These are phyloP conservation scores for Atkinsonella hypoxylon DNA, from an alignment of 2,329 filamentous ascomycete species.

Conservation along the genomic window DNA sequence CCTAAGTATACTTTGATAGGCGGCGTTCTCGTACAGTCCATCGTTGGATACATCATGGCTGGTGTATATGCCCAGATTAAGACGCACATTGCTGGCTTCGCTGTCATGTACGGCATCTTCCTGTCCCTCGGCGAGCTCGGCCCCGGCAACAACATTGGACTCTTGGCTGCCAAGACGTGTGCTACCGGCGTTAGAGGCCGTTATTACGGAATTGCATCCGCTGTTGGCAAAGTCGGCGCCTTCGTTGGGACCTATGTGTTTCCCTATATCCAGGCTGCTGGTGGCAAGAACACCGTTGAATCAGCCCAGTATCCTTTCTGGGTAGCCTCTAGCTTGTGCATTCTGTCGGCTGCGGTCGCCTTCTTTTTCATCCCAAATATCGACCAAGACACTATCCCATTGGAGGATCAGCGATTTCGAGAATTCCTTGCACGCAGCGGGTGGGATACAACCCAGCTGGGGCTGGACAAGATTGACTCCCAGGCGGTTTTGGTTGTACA, in stretches of 20 bases:
- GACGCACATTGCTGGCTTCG: slow-evolving; percentile 28
- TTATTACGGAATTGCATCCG: slow-evolving; percentile 62
- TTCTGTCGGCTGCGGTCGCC: slow-evolving; percentile 52
- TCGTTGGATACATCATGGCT: slow-evolving; percentile 83
- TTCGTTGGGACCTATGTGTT: slow-evolving; percentile 82
- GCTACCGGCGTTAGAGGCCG: slow-evolving; percentile 73
- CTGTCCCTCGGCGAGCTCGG: slow-evolving; percentile 43
- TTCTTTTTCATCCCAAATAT: slow-evolving; percentile 64
- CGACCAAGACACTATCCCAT: slow-evolving; percentile 71
- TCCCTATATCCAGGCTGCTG: slow-evolving; percentile 34
- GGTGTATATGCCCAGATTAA: slow-evolving; percentile 63
- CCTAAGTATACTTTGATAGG: slow-evolving; percentile 61
- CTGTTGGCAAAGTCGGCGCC: slow-evolving; percentile 64
- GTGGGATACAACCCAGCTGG: slow-evolving; percentile 55
- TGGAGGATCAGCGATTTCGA: slow-evolving; percentile 67
- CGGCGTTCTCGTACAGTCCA: slow-evolving; percentile 59
- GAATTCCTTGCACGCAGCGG: slow-evolving; percentile 61
- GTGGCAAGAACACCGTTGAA: slow-evolving; percentile 37
- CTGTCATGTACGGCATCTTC: slow-evolving; percentile 26
- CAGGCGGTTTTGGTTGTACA: not conserved
- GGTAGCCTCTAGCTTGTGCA: slow-evolving; percentile 64
- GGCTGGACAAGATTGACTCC: slow-evolving; percentile 13
- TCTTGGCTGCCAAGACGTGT: slow-evolving; percentile 77
- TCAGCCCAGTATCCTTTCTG: slow-evolving; percentile 81
- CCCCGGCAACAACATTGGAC: slow-evolving; percentile 83